Evolutionary conservation across 352 stramenopile species (phyloP).

Genomic region (Pythium utonaiense): DNA sequence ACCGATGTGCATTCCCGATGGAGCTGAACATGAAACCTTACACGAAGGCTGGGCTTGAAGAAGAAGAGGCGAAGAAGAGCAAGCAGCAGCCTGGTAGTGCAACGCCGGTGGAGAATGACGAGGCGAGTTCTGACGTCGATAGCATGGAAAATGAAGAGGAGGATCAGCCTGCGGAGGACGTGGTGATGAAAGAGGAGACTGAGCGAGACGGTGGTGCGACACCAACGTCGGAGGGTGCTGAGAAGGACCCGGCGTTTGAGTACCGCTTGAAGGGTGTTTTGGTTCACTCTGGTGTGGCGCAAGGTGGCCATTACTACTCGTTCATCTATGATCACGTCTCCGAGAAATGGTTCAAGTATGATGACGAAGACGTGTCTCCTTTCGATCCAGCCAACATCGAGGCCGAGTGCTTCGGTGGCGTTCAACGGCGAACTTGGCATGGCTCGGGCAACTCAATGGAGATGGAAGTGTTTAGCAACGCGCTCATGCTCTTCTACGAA

Average conservation of each 20-base stretch:
- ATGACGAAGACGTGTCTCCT: conserved; percentile 98
- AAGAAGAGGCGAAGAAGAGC: conserved; percentile 66
- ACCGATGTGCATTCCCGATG: conserved; percentile 96
- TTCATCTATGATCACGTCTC: conserved; percentile 87
- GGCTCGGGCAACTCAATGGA: conserved; percentile 95
- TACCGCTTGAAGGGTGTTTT: conserved; percentile 97
- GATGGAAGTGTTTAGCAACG: conserved; percentile 98
- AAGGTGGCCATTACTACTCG: conserved; percentile 99
- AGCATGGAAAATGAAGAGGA: conserved; percentile 10
- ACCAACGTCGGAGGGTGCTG: not conserved
- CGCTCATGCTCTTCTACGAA: conserved; percentile 99
- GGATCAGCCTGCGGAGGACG: conserved; percentile 1
- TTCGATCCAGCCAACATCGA: conserved; percentile 97
- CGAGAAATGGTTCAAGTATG: conserved; percentile 98
- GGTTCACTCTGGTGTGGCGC: conserved; percentile 97
- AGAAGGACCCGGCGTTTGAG: conserved; percentile 91
- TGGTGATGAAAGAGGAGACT: conserved; percentile 1
- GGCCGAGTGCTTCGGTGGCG: conserved; percentile 97
- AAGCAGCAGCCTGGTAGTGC: not conserved
- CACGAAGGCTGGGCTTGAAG: conserved; percentile 95
- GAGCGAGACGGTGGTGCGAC: not conserved
- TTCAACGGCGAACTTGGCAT: conserved; percentile 91
- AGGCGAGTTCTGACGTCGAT: not conserved
- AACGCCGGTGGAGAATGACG: not conserved
- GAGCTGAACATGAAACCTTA: conserved; percentile 98